phyloP scores from a whole-genome alignment of 176 grass and related monocot species.

The Areca catechu region DNA sequence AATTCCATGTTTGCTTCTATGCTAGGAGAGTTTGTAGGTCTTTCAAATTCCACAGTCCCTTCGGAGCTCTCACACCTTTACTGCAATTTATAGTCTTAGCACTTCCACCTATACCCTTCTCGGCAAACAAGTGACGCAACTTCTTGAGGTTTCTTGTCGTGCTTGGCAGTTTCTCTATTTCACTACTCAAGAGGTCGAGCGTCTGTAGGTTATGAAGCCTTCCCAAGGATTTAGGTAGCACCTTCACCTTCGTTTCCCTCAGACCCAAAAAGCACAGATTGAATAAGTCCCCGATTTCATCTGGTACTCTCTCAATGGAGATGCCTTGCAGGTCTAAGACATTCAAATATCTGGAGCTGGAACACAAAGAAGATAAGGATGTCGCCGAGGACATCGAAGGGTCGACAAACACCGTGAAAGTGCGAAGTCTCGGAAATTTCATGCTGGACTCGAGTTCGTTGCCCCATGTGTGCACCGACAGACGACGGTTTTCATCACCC shows the following conservation, averaged over 20 bases:
- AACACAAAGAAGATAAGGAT: background rate
- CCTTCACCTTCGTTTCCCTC: conserved; percentile 19
- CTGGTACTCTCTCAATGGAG: conserved; percentile 15
- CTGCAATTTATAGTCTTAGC: too few relatives aligned
- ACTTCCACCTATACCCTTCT: too few relatives aligned
- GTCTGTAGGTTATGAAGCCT: conserved; percentile 41
- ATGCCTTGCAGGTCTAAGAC: conserved; percentile 17
- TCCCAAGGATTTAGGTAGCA: conserved; percentile 30
- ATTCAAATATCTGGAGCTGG: conserved; percentile 14
- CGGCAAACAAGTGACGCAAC: too few relatives aligned
- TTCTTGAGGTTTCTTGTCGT: too few relatives aligned
- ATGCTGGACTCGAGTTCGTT: background rate
- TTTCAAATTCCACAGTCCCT: too few relatives aligned
- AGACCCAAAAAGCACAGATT: conserved; percentile 43
- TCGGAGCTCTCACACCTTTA: too few relatives aligned
- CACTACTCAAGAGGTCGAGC: conserved; percentile 11
- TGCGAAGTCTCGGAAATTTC: conserved; percentile 10
- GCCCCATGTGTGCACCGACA: conserved; percentile 19
- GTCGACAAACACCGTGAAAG: conserved; percentile 20
- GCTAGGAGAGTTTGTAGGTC: too few relatives aligned
- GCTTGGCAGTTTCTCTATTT: conserved; percentile 8
- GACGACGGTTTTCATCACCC: conserved; percentile 1
- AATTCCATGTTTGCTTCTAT: too few relatives aligned
- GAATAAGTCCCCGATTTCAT: conserved; percentile 30
- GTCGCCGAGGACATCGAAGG: conserved; percentile 7